phyloP scores from a whole-genome alignment of 768 basidiomycete species.

The Trametes elegans region DNA sequence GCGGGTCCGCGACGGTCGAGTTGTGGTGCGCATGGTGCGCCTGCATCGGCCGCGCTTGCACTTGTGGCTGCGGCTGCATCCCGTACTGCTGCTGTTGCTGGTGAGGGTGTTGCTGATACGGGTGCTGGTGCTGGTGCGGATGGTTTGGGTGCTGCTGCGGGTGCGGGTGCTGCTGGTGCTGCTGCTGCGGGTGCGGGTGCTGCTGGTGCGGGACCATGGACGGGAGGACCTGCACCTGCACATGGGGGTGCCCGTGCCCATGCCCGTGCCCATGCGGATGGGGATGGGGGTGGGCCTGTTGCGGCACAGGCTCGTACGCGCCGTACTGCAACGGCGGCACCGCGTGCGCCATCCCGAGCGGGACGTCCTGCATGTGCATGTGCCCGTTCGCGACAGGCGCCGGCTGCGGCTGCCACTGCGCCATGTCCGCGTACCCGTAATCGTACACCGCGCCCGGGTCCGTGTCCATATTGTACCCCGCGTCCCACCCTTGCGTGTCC shows the following conservation, averaged over 20 bases:
- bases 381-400: background rate
- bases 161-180: conserved; percentile 3
- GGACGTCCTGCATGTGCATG: background rate
- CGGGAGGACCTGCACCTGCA: conserved; percentile 23
- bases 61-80: conserved; percentile 9
- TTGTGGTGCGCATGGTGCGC: conserved; percentile 19
- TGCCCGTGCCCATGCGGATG: background rate
- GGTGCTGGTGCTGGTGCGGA: background rate
- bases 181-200: conserved; percentile 10
- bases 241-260: background rate
- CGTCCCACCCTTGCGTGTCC: no score
- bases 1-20: conserved; percentile 17
- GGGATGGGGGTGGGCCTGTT: background rate
- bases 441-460: conserved; percentile 10
- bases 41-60: conserved; percentile 9
- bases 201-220: conserved; percentile 21
- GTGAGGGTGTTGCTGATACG: conserved; percentile 1
- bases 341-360: conserved; percentile 1
- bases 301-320: background rate
- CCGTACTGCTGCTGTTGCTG: background rate
- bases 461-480: conserved; percentile 1
- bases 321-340: background rate
- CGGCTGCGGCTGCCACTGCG: conserved; percentile 8
- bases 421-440: conserved; percentile 14
- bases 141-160: background rate